phyloP scores from a whole-genome alignment of 2,329 filamentous ascomycete species.

The Leptographium wingfieldii region DNA sequence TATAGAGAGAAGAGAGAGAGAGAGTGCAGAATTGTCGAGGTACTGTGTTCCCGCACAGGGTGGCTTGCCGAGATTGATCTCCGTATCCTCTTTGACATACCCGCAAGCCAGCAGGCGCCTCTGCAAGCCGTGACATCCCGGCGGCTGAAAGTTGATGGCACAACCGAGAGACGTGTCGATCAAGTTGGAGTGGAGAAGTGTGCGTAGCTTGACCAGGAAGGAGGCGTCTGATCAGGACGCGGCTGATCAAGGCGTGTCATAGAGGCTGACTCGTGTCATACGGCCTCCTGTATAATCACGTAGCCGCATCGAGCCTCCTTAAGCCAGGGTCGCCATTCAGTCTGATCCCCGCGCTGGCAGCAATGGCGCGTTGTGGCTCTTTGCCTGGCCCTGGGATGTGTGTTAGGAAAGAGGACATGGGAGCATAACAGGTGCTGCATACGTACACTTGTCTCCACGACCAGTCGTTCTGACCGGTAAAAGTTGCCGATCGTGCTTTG shows the following conservation, averaged over 20 bases:
- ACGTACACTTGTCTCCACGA: slow-evolving; percentile 50
- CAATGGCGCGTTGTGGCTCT: not conserved
- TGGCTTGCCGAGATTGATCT: not conserved
- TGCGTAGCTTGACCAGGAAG: too few species aligned
- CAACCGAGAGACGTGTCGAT: not conserved
- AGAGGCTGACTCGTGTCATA: not conserved
- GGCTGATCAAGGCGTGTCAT: not conserved
- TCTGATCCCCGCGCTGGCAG: not conserved
- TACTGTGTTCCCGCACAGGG: not conserved
- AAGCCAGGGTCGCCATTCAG: not conserved
- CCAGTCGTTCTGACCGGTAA: slow-evolving; percentile 80
- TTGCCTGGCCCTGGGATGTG: not conserved
- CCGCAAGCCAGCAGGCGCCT: not conserved
- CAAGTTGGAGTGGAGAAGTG: not conserved
- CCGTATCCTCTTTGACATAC: not conserved
- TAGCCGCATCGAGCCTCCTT: not conserved
- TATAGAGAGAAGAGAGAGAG: not conserved
- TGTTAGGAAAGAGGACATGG: not conserved
- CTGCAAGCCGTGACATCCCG: not conserved
- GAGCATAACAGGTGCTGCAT: not conserved
- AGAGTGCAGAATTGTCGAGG: not conserved
- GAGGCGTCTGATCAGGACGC: not conserved
- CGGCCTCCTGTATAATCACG: not conserved
- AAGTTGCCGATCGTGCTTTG: slow-evolving; percentile 94
- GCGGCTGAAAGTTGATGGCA: not conserved